Evolutionary conservation across 2,329 filamentous ascomycete species (phyloP), one percentile per base, ranked within the genome.

Genomic region (Calonectria fujianensis): DNA sequence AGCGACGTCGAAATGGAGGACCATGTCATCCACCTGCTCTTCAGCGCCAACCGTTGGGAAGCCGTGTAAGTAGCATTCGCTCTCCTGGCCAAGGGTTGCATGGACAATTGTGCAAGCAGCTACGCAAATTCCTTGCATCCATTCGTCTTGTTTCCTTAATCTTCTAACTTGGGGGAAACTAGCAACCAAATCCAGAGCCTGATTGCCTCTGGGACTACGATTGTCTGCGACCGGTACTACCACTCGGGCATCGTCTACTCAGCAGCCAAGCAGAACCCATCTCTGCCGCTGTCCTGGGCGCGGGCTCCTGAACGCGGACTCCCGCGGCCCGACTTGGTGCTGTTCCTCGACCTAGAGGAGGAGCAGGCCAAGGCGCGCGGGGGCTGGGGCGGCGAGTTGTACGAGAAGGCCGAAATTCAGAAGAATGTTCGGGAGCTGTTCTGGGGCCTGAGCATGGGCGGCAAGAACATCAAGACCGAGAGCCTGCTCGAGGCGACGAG

Each of bases 171-270:
- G 32, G 14, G 37, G 24, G 57, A 3, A 41, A 41, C 32, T 54
- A 91, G 90, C 2, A 86, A 88, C 78, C 85, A 85, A 65, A 93
- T 93, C 59, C 82, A 87, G 24, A 72, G 85, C 1, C 86, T 91
- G 8, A 85, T 98, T 8, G 86, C 88, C 0, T 84, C 88, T 1
- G 96, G 96, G 11, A 93, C 89, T 27, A 97, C 92, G 0, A 90
- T 99, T 39, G 88, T 99, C 50, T 93, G 96, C 78, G 97, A 99
- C 85, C 93, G 97, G 63, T 99, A 98, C 87, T 98, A 97, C 84
- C 96, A 98, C 87, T 97, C 94, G 27, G 97, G 97, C 69, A 94
- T 96, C 72, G 95, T 98, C 65, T 99, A 98, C 87, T 95, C 93
- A 31, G 95, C 95, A 0, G 96, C 97, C 4, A 98, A 98, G 83